Evolutionary conservation across 2,329 filamentous ascomycete genomes (phyloP).

Genomic region (Talaromyces sp.): DNA sequence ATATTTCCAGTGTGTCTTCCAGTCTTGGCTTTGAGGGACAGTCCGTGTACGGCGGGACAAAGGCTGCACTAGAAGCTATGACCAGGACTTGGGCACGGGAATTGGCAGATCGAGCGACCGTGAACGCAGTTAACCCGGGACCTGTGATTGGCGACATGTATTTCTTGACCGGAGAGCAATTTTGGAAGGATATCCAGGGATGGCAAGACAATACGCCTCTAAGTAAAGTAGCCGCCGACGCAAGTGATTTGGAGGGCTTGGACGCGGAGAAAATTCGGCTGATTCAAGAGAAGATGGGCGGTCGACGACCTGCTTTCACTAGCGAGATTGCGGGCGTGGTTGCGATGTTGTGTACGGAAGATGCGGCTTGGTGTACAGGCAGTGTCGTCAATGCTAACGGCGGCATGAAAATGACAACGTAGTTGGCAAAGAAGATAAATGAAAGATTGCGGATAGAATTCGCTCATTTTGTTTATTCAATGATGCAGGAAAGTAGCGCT

Average conservation of each 20-base stretch:
- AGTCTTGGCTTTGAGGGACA: conserved; percentile 57
- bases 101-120: conserved; percentile 58
- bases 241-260: conserved; percentile 48
- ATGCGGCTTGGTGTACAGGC: conserved; percentile 74
- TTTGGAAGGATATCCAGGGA: conserved; percentile 57
- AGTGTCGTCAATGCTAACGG: conserved; percentile 78
- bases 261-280: conserved; percentile 61
- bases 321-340: conserved; percentile 72
- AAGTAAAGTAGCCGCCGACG: conserved; percentile 48
- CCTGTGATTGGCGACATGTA: conserved; percentile 68
- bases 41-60: conserved; percentile 63
- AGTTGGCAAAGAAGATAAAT: neutral
- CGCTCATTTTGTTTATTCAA: neutral
- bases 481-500: neutral
- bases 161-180: conserved; percentile 52
- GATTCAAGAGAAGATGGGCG: conserved; percentile 56
- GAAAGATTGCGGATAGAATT: neutral
- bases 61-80: conserved; percentile 66
- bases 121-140: conserved; percentile 65
- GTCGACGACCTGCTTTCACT: conserved; percentile 61
- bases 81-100: conserved; percentile 66
- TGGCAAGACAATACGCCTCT: conserved; percentile 64
- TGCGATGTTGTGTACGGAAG: conserved; percentile 68
- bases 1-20: conserved; percentile 57
- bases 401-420: conserved; percentile 60